Evolutionary conservation across 108 stramenopile species (phyloP).

Genomic region (Cyclostephanos tholiformis): DNA sequence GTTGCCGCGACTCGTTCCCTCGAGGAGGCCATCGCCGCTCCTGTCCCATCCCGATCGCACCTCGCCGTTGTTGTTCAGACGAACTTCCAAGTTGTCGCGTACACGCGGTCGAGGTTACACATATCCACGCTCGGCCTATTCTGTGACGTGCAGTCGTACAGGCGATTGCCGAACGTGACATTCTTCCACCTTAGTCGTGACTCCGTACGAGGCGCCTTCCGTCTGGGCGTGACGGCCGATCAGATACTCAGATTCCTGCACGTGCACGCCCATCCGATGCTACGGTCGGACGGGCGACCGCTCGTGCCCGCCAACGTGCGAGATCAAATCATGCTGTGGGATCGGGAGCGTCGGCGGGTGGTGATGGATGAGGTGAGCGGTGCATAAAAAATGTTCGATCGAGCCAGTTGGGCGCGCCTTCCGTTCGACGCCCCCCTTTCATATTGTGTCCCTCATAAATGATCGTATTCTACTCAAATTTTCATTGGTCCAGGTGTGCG

Average conservation of each 20-base stretch:
- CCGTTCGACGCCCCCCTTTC: too few species aligned
- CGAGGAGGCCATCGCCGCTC: conserved; percentile 65
- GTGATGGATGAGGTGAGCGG: conserved; percentile 58
- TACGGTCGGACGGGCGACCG: conserved; percentile 53
- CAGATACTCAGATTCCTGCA: conserved; percentile 90
- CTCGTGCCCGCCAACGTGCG: conserved; percentile 82
- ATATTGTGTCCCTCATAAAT: neutral
- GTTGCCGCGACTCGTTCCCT: conserved; percentile 63
- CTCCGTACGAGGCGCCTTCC: conserved; percentile 78
- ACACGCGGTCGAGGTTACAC: conserved; percentile 81
- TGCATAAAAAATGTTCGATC: neutral
- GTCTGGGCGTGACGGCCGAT: conserved; percentile 72
- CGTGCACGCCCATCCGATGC: conserved; percentile 87
- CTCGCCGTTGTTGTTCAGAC: conserved; percentile 90
- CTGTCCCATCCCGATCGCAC: conserved; percentile 71
- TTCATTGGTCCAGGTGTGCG: conserved; percentile 48
- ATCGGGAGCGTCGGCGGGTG: conserved; percentile 77
- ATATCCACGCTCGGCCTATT: conserved; percentile 86
- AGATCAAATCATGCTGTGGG: conserved; percentile 92
- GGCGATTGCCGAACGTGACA: conserved; percentile 85
- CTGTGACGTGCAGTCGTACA: conserved; percentile 77
- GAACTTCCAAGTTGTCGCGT: conserved; percentile 91
- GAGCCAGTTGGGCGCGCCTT: neutral
- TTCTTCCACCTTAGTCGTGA: conserved; percentile 85
- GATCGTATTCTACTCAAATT: neutral